Base-by-base conservation (phyloP, 2,329 filamentous ascomycete genomes). In the Aspergillus chevalieri region DNA sequence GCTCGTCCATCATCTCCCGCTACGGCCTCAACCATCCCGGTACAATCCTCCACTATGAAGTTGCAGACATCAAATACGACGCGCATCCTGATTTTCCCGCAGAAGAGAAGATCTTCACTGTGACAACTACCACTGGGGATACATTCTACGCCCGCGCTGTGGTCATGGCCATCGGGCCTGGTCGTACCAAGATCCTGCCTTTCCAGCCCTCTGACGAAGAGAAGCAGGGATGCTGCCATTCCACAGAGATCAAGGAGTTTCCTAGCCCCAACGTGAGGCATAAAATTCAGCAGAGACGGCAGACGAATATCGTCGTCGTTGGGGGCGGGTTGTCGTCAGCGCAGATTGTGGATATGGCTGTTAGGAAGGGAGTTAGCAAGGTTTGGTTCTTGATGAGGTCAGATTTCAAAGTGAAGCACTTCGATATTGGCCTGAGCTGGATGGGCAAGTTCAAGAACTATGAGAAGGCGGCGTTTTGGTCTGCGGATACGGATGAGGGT, bases 371-470 rank as follows among this genome's bases (percentile, higher is more conserved):
- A 0, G 82, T 88, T 0, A 77, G 73, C 1, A 85, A 82, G 53
- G 83, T 91, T 0, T 87, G 79, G 74, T 79, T 87, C 46, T 62
- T 92, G 22, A 83, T 90, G 78, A 78, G 88, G 28, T 74, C 77
- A 17, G 68, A 66, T 39, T 46, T 72, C 56, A 62, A 71, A 72
- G 77, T 89, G 45, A 92, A 92, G 67, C 83, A 85, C 51, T 92
- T 92, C 56, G 88, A 92, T 58, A 78, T 92, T 21, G 81, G 84
- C 49, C 75, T 92, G 1, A 78, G 80, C 44, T 93, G 88, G 88
- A 86, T 92, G 66, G 86, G 85, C 8, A 92, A 92, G 64, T 92
- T 87, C 66, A 83, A 84, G 49, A 92, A 92, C 63, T 79, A 82
- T 47, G 82, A 87, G 57, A 86, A 91, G 63, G 84, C 87, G 0